These are phyloP conservation scores for Parachaetomium inaequale DNA, from an alignment of 495 filamentous ascomycete genomes.

Conservation along the genomic window DNA sequence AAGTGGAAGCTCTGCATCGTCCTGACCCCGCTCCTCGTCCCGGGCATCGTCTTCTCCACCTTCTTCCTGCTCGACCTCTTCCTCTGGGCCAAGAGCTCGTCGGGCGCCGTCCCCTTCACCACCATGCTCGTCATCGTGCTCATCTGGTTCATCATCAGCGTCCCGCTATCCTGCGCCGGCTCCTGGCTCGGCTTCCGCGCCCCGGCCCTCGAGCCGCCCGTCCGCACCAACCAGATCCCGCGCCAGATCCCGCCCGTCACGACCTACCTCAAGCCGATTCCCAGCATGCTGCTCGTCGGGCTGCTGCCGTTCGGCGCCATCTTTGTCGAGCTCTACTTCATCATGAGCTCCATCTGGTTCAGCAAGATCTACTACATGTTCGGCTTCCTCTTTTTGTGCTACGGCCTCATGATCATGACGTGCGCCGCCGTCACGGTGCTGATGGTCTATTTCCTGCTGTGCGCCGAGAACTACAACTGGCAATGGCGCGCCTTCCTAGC, in stretches of 20 bases:
- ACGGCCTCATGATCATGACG: slow-evolving; percentile 95
- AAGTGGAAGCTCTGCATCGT: slow-evolving; percentile 91
- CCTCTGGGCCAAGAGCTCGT: slow-evolving; percentile 85
- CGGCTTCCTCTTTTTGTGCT: slow-evolving; percentile 96
- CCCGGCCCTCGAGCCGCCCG: slow-evolving; percentile 65
- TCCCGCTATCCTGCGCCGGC: slow-evolving; percentile 83
- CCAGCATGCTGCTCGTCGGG: slow-evolving; percentile 84
- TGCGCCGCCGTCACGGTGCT: slow-evolving; percentile 87
- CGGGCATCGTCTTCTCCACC: slow-evolving; percentile 75
- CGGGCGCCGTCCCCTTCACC: slow-evolving; percentile 90
- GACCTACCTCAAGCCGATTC: slow-evolving; percentile 77
- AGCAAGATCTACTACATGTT: slow-evolving; percentile 99
- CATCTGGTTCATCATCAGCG: slow-evolving; percentile 96
- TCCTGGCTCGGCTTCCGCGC: slow-evolving; percentile 86
- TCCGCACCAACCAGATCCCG: slow-evolving; percentile 95
- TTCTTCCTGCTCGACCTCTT: slow-evolving; percentile 97
- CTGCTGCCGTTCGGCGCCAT: slow-evolving; percentile 93
- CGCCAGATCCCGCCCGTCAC: slow-evolving; percentile 84
- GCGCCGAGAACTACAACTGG: slow-evolving; percentile 97
- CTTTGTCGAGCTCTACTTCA: slow-evolving; percentile 96
- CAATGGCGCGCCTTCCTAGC: slow-evolving; percentile 92
- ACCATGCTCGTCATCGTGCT: slow-evolving; percentile 91
- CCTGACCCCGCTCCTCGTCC: slow-evolving; percentile 80
- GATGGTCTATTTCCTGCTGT: slow-evolving; percentile 91
- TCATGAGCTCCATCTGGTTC: slow-evolving; percentile 97